phyloP scores from a whole-genome alignment of 805 yeast genomes.

The fission yeast (Schizosaccharomyces pombe) region DNA sequence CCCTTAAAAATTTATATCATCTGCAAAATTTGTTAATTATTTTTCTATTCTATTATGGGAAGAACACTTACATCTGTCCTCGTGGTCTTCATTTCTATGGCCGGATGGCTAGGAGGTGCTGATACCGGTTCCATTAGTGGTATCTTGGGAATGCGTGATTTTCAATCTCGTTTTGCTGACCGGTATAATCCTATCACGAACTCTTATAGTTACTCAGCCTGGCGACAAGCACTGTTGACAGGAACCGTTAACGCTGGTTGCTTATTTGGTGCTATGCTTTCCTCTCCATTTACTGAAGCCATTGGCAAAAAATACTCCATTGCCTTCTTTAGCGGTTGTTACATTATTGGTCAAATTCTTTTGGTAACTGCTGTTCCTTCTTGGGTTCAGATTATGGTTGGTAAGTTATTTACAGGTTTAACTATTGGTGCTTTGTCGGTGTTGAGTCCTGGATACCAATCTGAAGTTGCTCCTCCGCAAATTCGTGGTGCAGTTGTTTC shows the following conservation, averaged over 20 bases:
- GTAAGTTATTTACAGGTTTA: conserved; percentile 40
- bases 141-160: conserved; percentile 3
- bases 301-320: conserved; percentile 3
- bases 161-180: neutral
- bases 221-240: conserved; percentile 3
- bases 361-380: no score
- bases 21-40: no score
- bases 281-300: conserved; percentile 4
- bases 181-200: neutral
- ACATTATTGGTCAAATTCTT: conserved; percentile 3
- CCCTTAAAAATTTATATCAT: no score
- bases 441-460: no score
- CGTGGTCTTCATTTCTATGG: conserved; percentile 2
- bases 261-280: conserved; percentile 3
- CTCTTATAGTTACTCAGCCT: no score
- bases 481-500: no score
- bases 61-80: no score
- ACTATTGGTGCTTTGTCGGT: conserved; percentile 55
- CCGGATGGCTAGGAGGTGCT: conserved; percentile 3
- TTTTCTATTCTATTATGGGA: no score
- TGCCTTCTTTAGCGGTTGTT: neutral
- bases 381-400: conserved; percentile 21
- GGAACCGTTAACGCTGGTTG: conserved; percentile 5
- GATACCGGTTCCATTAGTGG: conserved; percentile 5
- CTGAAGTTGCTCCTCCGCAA: no score